These are phyloP conservation scores for Trichoderma cornu-damae DNA, from an alignment of 2,329 filamentous ascomycete genomes.

Conservation along the genomic window DNA sequence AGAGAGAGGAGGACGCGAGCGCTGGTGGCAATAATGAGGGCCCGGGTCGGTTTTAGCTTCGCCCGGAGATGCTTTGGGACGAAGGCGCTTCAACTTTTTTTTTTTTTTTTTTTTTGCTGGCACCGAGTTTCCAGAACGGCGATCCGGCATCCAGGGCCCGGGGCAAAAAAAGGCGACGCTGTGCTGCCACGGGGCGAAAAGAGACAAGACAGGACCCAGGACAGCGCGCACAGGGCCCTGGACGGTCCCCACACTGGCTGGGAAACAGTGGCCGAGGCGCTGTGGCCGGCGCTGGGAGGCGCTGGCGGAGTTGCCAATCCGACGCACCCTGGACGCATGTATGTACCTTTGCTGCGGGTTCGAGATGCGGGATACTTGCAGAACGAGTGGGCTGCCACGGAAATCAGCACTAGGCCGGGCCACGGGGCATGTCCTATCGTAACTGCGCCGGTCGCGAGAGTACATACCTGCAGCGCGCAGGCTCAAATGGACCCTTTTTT, in stretches of 20 bases:
- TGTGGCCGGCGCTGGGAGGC: slow-evolving; percentile 7
- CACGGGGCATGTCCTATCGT: slow-evolving; percentile 6
- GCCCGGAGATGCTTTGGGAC: slow-evolving; percentile 14
- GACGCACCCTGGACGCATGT: not conserved
- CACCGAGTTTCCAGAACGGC: slow-evolving; percentile 14
- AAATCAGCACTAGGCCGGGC: not conserved
- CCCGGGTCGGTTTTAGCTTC: slow-evolving; percentile 7
- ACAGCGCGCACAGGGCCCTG: not conserved
- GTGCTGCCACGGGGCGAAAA: not conserved
- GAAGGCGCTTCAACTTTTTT: no score
- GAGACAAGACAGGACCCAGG: no score
- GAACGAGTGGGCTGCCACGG: not conserved
- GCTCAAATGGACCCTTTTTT: no score
- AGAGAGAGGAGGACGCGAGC: no score
- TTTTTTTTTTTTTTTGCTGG: slow-evolving; percentile 12
- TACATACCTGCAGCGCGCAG: slow-evolving; percentile 11
- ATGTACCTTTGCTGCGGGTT: slow-evolving; percentile 1
- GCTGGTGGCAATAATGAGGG: not conserved
- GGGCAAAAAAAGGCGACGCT: not conserved
- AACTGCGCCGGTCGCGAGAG: not conserved
- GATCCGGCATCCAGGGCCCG: slow-evolving; percentile 16
- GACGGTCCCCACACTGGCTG: not conserved
- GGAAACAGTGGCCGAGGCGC: not conserved
- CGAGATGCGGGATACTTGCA: slow-evolving; percentile 8
- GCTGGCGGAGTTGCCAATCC: not conserved